A percentile compares a stretch with the other conserved stretches of the same genome.
phyloP scores from a whole-genome alignment of 2,329 filamentous ascomycete genomes.

The Pleurostoma richardsiae region DNA sequence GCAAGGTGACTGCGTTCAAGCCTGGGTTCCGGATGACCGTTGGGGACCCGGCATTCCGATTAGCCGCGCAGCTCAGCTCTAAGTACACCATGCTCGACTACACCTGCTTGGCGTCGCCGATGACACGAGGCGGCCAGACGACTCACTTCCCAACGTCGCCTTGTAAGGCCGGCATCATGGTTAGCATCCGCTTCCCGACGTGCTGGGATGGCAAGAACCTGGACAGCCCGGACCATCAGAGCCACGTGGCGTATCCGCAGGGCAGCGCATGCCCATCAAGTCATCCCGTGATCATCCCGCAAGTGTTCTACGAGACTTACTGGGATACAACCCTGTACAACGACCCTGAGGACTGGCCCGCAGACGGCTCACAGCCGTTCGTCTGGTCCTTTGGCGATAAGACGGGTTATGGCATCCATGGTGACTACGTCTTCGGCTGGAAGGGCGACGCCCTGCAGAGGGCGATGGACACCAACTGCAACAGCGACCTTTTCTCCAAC shows the following conservation, averaged over 20 bases:
- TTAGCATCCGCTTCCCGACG: conserved; percentile 36
- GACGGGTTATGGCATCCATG: conserved; percentile 29
- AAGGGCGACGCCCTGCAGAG: conserved; percentile 22
- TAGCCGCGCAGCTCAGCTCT: conserved; percentile 21
- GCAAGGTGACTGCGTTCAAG: conserved; percentile 31
- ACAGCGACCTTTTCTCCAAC: conserved; percentile 1
- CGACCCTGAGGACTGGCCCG: conserved; percentile 16
- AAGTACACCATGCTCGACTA: conserved; percentile 35
- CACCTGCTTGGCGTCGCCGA: conserved; percentile 30
- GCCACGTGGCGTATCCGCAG: conserved; percentile 26
- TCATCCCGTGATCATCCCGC: conserved; percentile 36
- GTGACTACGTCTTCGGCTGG: conserved; percentile 33
- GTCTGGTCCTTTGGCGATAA: conserved; percentile 20
- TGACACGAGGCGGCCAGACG: conserved; percentile 28
- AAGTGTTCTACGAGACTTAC: conserved; percentile 40
- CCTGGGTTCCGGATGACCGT: conserved; percentile 39
- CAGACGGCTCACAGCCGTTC: conserved; percentile 24
- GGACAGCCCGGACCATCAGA: conserved; percentile 36
- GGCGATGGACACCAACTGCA: conserved; percentile 12
- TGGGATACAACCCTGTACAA: conserved; percentile 35
- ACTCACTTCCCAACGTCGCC: conserved; percentile 26
- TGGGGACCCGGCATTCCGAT: conserved; percentile 28
- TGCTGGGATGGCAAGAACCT: conserved; percentile 48
- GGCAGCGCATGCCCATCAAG: conserved; percentile 26
- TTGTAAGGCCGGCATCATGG: conserved; percentile 28